phyloP scores from a whole-genome alignment of 73 alveolate genomes.

The Paramecium biaurelia region DNA sequence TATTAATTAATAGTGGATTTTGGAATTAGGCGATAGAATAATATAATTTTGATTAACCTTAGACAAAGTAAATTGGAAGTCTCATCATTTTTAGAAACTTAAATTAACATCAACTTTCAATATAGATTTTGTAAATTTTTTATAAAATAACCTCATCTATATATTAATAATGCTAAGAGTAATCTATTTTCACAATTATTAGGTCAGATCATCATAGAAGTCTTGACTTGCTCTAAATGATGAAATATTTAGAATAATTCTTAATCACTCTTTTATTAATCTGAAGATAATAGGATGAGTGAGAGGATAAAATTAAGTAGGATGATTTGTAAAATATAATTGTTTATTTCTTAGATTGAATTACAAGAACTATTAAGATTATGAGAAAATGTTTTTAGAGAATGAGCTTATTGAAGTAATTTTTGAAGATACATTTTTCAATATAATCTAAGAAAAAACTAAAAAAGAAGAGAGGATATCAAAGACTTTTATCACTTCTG shows the following conservation, averaged over 20 bases:
- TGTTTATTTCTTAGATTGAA: neutral
- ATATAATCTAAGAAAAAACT: conserved; percentile 72
- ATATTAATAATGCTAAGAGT: too few relatives aligned
- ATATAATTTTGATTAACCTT: conserved; percentile 80
- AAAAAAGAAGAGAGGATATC: neutral
- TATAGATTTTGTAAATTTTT: neutral
- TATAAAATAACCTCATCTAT: neutral
- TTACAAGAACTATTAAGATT: conserved; percentile 28
- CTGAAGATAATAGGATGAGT: neutral
- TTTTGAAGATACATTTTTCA: conserved; percentile 95
- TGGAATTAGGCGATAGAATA: too few relatives aligned
- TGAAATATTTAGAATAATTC: conserved; percentile 63
- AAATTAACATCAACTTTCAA: conserved; percentile 69
- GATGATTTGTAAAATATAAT: neutral
- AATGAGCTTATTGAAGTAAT: conserved; percentile 76
- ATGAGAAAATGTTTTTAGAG: conserved; percentile 65
- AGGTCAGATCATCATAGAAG: conserved; percentile 67
- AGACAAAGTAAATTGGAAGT: conserved; percentile 78
- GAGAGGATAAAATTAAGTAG: neutral
- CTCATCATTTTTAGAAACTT: conserved; percentile 71
- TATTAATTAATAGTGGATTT: too few relatives aligned
- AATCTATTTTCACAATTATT: conserved; percentile 51
- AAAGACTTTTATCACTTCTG: neutral
- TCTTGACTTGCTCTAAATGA: conserved; percentile 66
- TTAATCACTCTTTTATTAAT: conserved; percentile 61